phyloP scores from a whole-genome alignment of 176 grass and related monocot genomes.

The Oryza meridionalis region DNA sequence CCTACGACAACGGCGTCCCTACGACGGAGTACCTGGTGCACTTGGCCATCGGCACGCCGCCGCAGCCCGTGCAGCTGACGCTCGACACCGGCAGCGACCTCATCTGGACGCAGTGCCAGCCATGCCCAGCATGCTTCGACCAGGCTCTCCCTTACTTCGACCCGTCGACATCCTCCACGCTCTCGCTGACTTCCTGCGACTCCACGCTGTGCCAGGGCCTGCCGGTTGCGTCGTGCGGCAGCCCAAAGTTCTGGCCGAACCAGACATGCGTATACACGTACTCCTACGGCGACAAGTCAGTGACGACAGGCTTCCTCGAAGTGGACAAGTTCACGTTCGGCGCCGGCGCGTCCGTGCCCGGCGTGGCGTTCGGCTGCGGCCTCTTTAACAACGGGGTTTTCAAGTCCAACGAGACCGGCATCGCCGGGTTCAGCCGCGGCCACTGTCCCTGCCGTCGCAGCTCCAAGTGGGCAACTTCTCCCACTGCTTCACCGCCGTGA shows the following conservation, averaged over 20 bases:
- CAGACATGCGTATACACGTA: no score
- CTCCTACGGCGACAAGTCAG: constrained; percentile 36
- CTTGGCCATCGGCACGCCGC: constrained; percentile 51
- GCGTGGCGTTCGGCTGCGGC: constrained; percentile 49
- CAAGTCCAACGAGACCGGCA: constrained; percentile 48
- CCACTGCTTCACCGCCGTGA: constrained; percentile 50
- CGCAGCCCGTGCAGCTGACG: constrained; percentile 44
- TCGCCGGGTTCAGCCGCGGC: constrained; percentile 37
- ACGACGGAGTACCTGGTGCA: constrained; percentile 44
- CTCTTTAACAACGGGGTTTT: constrained; percentile 32
- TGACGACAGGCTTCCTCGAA: constrained; percentile 36
- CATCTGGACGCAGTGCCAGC: constrained; percentile 48
- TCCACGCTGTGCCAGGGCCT: constrained; percentile 21
- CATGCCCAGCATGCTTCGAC: constrained; percentile 34
- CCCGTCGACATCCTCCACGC: constrained; percentile 32
- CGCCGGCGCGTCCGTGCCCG: neutral
- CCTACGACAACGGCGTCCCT: no score
- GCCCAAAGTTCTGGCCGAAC: constrained; percentile 4
- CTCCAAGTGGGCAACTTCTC: constrained; percentile 49
- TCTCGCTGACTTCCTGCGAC: constrained; percentile 21
- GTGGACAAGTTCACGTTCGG: constrained; percentile 47
- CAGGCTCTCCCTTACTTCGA: constrained; percentile 31
- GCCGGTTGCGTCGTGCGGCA: constrained; percentile 3
- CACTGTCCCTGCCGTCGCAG: constrained; percentile 52
- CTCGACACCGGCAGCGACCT: constrained; percentile 70